A percentile compares a stretch with the other conserved stretches of the same genome.
Conservation (phyloP, 192 early-diverging fungal genomes). For the Haplosporangium gracile region DNA sequence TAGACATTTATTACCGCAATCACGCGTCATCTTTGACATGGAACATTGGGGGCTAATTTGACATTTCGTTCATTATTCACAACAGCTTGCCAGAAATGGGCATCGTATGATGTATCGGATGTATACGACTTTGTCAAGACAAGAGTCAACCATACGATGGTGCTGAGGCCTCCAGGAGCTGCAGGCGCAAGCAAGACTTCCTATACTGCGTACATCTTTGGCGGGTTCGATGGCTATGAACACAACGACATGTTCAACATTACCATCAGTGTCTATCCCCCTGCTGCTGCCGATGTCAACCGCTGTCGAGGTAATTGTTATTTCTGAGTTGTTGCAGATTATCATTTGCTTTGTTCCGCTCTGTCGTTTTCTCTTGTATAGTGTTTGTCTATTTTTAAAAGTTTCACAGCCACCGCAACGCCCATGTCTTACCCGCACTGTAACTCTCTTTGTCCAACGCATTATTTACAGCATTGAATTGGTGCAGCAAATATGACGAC, state of each 20-base stretch:
- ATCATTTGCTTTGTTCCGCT: not conserved
- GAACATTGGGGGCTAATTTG: not conserved
- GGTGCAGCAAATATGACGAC: slow-evolving; percentile 55
- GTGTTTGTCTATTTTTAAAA: slow-evolving; percentile 1
- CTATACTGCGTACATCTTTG: slow-evolving; percentile 47
- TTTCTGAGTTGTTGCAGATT: not conserved
- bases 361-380: not conserved
- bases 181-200: slow-evolving; percentile 40
- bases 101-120: slow-evolving; percentile 10
- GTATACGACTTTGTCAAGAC: not conserved
- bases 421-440: not conserved
- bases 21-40: too few relatives aligned
- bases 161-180: slow-evolving; percentile 45
- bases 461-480: slow-evolving; percentile 38
- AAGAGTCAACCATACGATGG: slow-evolving; percentile 53
- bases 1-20: not conserved
- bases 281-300: slow-evolving; percentile 15
- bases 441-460: not conserved
- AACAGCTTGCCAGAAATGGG: slow-evolving; percentile 46
- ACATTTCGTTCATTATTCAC: not conserved
- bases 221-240: slow-evolving; percentile 40
- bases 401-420: not conserved
- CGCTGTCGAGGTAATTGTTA: slow-evolving; percentile 39
- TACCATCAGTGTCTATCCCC: slow-evolving; percentile 12
- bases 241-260: slow-evolving; percentile 28